Conservation (phyloP, 2,329 filamentous ascomycete genomes). For the Colletotrichum phormii region DNA sequence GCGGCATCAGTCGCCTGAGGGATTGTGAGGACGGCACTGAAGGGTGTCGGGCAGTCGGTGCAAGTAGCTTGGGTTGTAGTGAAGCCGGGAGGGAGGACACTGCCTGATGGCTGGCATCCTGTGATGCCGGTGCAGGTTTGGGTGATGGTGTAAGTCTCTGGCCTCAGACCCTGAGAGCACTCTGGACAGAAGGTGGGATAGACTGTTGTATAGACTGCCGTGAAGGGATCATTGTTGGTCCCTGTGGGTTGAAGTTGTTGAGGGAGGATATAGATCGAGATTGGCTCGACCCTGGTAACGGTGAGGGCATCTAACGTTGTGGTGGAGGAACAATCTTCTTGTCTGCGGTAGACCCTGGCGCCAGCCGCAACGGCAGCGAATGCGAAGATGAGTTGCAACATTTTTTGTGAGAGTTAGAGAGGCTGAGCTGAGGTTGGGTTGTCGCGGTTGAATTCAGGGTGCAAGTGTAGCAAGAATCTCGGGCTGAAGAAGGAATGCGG, state of each 20-base stretch:
- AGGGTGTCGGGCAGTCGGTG: constrained; percentile 19
- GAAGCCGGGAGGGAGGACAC: constrained; percentile 24
- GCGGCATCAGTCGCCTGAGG: constrained; percentile 17
- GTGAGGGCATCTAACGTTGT: constrained; percentile 26
- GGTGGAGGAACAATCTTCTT: constrained; percentile 24
- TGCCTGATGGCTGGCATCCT: constrained; percentile 15
- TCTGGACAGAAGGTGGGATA: constrained; percentile 28
- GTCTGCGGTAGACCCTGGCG: constrained; percentile 23
- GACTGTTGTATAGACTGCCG: constrained; percentile 26
- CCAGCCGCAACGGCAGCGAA: constrained; percentile 22
- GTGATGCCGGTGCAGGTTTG: constrained; percentile 33
- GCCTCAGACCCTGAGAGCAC: constrained; percentile 14
- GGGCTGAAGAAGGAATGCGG: constrained; percentile 28
- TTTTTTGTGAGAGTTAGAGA: constrained; percentile 18
- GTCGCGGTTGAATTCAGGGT: constrained; percentile 7
- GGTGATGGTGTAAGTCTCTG: constrained; percentile 33
- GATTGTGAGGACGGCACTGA: constrained; percentile 27
- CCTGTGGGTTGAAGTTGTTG: constrained; percentile 12
- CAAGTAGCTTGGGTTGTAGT: constrained; percentile 27
- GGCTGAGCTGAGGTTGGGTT: not conserved
- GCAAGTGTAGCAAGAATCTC: not conserved
- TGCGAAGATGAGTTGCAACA: constrained; percentile 21
- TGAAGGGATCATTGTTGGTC: constrained; percentile 19
- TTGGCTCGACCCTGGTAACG: constrained; percentile 33
- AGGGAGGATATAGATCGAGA: constrained; percentile 27